These are phyloP conservation scores for Logfia minima DNA, from an alignment of 129 eudicot genomes.

Conservation along the genomic window DNA sequence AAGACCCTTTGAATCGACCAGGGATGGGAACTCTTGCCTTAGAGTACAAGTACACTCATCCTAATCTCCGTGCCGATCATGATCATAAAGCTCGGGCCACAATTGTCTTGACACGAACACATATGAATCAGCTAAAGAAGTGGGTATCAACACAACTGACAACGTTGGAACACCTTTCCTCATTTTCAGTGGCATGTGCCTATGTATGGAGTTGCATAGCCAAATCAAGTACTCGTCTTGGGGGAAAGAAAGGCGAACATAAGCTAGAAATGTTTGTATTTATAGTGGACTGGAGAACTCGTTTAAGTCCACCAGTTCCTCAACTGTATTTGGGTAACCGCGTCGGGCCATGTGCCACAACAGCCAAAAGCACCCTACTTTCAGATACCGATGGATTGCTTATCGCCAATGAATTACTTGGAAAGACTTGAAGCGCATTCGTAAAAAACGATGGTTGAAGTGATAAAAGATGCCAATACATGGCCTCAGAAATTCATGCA, in stretches of 20 bases:
- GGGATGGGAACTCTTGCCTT: not conserved
- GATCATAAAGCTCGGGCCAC: not conserved
- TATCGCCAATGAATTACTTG: not conserved
- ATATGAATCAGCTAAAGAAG: not conserved
- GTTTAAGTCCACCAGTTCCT: not conserved
- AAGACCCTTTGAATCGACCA: not conserved
- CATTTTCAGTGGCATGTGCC: not conserved
- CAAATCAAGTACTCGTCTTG: not conserved
- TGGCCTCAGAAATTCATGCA: not conserved
- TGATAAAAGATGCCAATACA: not conserved
- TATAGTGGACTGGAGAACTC: not conserved
- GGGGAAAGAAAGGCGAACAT: not conserved
- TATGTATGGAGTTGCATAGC: not conserved
- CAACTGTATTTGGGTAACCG: not conserved
- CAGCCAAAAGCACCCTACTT: not conserved
- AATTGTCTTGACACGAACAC: not conserved
- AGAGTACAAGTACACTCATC: not conserved
- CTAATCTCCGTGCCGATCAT: not conserved
- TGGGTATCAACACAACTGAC: not conserved
- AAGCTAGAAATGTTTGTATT: not conserved
- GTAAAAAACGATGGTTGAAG: not conserved
- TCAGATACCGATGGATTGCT: not conserved
- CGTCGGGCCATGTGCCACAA: not conserved
- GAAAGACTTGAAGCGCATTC: not conserved
- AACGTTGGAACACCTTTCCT: not conserved